These are phyloP conservation scores for Stromatinia cepivora DNA, from an alignment of 2,329 filamentous ascomycete genomes.

Conservation along the genomic window DNA sequence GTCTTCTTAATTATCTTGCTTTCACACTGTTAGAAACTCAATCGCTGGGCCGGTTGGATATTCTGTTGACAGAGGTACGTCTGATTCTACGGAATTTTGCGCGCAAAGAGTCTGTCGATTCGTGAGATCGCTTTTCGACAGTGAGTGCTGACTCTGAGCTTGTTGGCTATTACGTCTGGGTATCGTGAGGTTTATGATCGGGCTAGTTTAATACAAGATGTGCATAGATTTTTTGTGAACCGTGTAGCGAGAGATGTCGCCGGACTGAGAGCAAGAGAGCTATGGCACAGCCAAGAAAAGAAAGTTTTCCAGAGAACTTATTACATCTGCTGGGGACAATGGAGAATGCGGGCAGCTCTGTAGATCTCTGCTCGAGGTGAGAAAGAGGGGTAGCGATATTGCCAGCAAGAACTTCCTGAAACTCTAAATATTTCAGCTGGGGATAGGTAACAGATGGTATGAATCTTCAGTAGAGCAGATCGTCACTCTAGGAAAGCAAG, in stretches of 20 bases:
- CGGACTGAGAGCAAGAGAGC: too few relatives aligned
- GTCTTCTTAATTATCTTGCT: background rate
- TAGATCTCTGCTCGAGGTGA: background rate
- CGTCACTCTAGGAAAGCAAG: background rate
- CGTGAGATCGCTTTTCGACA: background rate
- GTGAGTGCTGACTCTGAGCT: background rate
- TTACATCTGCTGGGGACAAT: background rate
- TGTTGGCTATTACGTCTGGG: background rate
- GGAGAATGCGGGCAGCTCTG: too few relatives aligned
- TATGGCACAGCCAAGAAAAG: too few relatives aligned
- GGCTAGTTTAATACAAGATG: too few relatives aligned
- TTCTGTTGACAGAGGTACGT: background rate
- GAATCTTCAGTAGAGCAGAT: background rate
- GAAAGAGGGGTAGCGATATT: too few relatives aligned
- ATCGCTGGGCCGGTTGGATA: background rate
- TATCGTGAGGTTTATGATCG: too few relatives aligned
- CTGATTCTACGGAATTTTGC: background rate
- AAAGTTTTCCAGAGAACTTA: background rate
- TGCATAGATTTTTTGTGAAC: too few relatives aligned
- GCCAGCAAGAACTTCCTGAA: background rate
- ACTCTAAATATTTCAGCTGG: background rate
- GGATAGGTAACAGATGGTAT: too few relatives aligned
- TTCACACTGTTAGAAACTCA: background rate
- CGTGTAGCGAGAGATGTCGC: too few relatives aligned
- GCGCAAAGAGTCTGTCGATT: background rate